phyloP scores from a whole-genome alignment of 1,139 yeast genomes.

The Chernovozyma aurita region DNA sequence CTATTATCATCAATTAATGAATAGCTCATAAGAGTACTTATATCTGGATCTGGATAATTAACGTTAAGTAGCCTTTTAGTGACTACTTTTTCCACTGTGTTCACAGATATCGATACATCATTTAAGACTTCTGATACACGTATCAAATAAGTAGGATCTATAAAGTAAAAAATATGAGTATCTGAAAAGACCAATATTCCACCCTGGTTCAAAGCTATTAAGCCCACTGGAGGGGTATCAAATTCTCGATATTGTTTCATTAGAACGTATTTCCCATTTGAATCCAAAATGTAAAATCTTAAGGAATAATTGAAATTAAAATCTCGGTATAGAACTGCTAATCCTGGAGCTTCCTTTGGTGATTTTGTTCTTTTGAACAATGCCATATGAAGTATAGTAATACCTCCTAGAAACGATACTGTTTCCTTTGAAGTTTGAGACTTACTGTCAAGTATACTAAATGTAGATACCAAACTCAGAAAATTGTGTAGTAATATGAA shows the following conservation, averaged over 20 bases:
- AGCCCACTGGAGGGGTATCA: conserved; percentile 27
- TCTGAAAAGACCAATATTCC: conserved; percentile 31
- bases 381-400: conserved; percentile 2
- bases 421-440: not conserved
- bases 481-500: not conserved
- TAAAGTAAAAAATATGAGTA: conserved; percentile 29
- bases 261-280: conserved; percentile 10
- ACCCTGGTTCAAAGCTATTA: conserved; percentile 16
- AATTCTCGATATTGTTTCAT: conserved; percentile 32
- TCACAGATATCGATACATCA: conserved; percentile 9
- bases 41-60: conserved; percentile 1
- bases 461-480: not conserved
- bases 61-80: conserved; percentile 9
- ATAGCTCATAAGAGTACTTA: conserved; percentile 1
- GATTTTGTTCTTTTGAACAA: not conserved
- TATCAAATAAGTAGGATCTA: conserved; percentile 12
- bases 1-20: conserved; percentile 12
- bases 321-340: conserved; percentile 36
- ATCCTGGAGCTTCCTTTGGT: not conserved
- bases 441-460: not conserved
- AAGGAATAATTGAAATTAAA: conserved; percentile 29
- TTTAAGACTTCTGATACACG: conserved; percentile 1
- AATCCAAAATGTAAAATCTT: conserved; percentile 23
- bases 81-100: conserved; percentile 8
- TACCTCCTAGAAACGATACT: conserved; percentile 4